Conservation (phyloP, 805 yeast species). For the Torulaspora gathmanii region DNA sequence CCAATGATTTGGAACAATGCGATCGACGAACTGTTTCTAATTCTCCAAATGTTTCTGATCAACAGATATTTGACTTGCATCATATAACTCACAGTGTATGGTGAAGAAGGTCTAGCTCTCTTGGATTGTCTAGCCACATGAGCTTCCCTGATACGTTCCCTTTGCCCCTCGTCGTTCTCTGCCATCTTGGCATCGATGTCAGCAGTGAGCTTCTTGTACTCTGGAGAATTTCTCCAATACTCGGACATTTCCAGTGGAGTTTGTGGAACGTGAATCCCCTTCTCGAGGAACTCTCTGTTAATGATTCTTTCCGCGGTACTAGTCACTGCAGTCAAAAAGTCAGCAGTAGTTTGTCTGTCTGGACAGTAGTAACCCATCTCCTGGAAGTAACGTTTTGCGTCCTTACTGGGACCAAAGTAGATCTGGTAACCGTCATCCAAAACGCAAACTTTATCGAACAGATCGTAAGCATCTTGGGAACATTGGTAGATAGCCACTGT, state of each 20-base stretch:
- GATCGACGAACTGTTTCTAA: conserved; percentile 47
- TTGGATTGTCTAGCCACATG: conserved; percentile 51
- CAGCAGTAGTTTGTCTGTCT: conserved; percentile 64
- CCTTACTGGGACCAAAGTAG: conserved; percentile 54
- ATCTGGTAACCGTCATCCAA: conserved; percentile 59
- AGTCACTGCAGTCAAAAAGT: conserved; percentile 64
- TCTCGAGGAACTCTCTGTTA: conserved; percentile 33
- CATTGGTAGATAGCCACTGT: conserved; percentile 69
- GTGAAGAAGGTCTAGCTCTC: conserved; percentile 43
- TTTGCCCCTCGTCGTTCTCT: conserved; percentile 23
- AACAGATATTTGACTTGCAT: conserved; percentile 49
- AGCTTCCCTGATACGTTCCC: conserved; percentile 34
- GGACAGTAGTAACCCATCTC: conserved; percentile 64
- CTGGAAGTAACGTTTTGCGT: conserved; percentile 55
- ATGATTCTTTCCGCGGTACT: conserved; percentile 57
- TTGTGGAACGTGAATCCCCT: conserved; percentile 52
- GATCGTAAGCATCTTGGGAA: conserved; percentile 58
- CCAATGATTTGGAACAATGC: conserved; percentile 41
- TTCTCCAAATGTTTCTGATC: conserved; percentile 46
- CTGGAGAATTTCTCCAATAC: conserved; percentile 52
- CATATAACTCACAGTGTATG: conserved; percentile 48
- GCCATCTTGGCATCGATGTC: conserved; percentile 44
- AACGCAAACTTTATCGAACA: conserved; percentile 59
- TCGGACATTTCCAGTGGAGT: conserved; percentile 58
- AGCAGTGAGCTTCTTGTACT: conserved; percentile 38